Evolutionary conservation across 1,284 basidiomycete genomes (phyloP).

Genomic region (Sanghuangporus weigelae): DNA sequence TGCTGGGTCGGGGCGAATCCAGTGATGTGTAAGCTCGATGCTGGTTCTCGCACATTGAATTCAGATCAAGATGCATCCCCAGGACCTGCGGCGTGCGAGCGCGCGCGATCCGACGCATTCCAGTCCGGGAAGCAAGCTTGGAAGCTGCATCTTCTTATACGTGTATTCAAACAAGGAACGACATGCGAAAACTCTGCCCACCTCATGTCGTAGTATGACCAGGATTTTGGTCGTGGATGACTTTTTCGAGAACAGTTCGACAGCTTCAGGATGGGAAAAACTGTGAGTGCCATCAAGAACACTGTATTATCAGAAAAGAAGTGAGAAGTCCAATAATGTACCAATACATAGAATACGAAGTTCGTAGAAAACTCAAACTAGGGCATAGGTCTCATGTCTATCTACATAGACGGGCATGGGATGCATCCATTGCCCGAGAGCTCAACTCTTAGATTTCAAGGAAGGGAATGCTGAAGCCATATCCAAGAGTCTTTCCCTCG

Average conservation of each 20-base stretch:
- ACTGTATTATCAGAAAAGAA: neutral
- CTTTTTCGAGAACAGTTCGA: neutral
- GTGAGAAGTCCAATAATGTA: neutral
- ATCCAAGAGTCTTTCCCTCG: slow-evolving; percentile 22
- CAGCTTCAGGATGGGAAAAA: neutral
- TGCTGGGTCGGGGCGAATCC: slow-evolving; percentile 17
- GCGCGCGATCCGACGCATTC: neutral
- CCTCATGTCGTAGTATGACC: neutral
- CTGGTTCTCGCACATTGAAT: neutral
- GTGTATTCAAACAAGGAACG: neutral
- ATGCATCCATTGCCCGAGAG: no score
- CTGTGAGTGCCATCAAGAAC: neutral
- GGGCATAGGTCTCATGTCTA: neutral
- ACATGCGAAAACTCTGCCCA: neutral
- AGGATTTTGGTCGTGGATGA: neutral
- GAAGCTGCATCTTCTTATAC: neutral
- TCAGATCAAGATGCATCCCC: neutral
- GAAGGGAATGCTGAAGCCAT: slow-evolving; percentile 23
- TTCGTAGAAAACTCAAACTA: neutral
- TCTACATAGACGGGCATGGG: no score
- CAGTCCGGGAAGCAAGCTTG: neutral
- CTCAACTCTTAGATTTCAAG: slow-evolving; percentile 16
- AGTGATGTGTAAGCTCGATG: neutral
- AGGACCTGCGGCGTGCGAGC: neutral
- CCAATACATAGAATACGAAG: neutral